Percentiles rank a stretch among this genome's conserved stretches.
These are phyloP conservation scores for Sporothrix sp. DNA, from an alignment of 2,329 filamentous ascomycete species.

Conservation along the genomic window DNA sequence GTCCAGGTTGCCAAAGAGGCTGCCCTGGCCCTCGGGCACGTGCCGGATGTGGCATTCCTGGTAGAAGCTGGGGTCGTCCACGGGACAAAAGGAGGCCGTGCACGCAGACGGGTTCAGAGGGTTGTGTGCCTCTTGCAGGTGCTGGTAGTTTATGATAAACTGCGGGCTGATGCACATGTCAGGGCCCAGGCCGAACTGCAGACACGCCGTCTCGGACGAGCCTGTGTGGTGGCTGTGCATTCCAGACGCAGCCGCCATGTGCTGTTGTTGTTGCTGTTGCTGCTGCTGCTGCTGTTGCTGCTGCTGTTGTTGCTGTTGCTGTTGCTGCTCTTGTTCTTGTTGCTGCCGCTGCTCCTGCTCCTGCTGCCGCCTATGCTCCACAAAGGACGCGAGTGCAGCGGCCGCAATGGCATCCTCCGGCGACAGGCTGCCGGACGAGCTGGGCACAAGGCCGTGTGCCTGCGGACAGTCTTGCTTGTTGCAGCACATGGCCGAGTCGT, in stretches of 20 bases:
- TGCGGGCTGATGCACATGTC: conserved; percentile 18
- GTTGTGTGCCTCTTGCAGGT: conserved; percentile 17
- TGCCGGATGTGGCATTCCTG: conserved; percentile 18
- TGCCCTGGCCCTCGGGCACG: not conserved
- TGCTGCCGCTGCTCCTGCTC: conserved; percentile 2
- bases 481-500: conserved; percentile 17
- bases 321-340: not conserved
- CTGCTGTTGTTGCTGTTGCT: not conserved
- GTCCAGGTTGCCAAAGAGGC: conserved; percentile 15
- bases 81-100: conserved; percentile 14
- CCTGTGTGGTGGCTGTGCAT: not conserved
- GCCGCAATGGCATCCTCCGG: conserved; percentile 19
- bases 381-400: conserved; percentile 15
- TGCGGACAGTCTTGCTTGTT: conserved; percentile 18
- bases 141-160: conserved; percentile 18
- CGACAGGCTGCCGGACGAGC: not conserved
- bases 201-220: not conserved
- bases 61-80: conserved; percentile 19
- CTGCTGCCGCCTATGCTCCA: conserved; percentile 7
- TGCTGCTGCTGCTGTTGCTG: conserved; percentile 7
- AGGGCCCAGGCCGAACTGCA: conserved; percentile 9
- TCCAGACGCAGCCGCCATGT: not conserved
- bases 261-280: not conserved
- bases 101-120: conserved; percentile 16
- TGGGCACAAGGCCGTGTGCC: not conserved